Base-by-base conservation (phyloP, 2,329 filamentous ascomycete genomes). In the Epicoccum nigrum region DNA sequence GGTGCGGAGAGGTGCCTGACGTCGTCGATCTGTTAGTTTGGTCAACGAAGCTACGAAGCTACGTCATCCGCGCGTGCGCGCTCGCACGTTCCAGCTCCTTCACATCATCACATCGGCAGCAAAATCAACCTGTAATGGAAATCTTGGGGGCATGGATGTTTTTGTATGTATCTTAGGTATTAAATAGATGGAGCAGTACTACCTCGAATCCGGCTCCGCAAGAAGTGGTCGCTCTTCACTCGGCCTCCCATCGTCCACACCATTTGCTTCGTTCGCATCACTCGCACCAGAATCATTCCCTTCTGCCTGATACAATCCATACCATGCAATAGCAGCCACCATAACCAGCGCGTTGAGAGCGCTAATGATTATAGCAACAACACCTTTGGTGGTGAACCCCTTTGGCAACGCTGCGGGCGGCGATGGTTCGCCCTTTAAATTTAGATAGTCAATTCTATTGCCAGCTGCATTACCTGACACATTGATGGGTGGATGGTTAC, bases 41-140 rank as follows among this genome's bases (percentile, higher is more conserved):
- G n/a, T n/a, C n/a, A n/a, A n/a, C 2, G 30, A 16, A 47, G 39
- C 50, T 43, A 52, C n/a, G 3, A 9, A 1, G 23, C 23, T 41
- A 34, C 51, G 51, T 50, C 51, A 54, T 45, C 8, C 23, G 28
- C 17, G 38, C 49, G 49, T 33, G 40, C 49, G 49, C 44, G 43
- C 3, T 12, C 11, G 8, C 42, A 55, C 38, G 41, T 46, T 32
- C 27, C 2, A 1, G 2, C 1, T 32, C 42, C 25, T 46, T 42
- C 32, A 41, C 31, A 33, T 17, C n/a, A n/a, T n/a, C n/a, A n/a
- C n/a, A n/a, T n/a, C n/a, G n/a, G n/a, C n/a, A n/a, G n/a, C n/a
- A n/a, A n/a, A n/a, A n/a, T n/a, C n/a, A n/a, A n/a, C n/a, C n/a
- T n/a, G n/a, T n/a, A n/a, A n/a, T n/a, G n/a, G n/a, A n/a, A n/a